Evolutionary conservation across 768 basidiomycete species (phyloP).

Genomic region (Macrolepiota fuliginosa): DNA sequence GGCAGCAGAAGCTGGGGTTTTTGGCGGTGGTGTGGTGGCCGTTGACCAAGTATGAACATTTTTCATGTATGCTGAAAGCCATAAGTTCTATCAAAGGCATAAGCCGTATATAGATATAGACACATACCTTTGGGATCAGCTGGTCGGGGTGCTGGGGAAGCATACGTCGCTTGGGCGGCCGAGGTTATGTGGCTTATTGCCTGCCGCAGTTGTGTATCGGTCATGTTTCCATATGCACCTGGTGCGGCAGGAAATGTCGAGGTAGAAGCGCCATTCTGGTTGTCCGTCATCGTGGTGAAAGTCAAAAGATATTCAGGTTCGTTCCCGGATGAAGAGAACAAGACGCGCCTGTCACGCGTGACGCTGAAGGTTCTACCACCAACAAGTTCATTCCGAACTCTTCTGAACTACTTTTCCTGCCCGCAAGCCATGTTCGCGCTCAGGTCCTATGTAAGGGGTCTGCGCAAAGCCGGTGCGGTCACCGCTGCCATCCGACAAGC

Average conservation of each 20-base stretch:
- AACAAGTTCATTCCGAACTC: too few relatives aligned
- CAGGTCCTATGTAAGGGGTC: too few relatives aligned
- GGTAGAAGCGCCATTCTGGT: constrained; percentile 23
- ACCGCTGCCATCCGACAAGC: too few relatives aligned
- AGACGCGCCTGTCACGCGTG: background rate
- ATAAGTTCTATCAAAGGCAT: constrained; percentile 1
- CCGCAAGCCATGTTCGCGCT: too few relatives aligned
- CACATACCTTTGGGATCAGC: constrained; percentile 34
- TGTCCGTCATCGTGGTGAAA: constrained; percentile 4
- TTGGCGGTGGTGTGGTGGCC: constrained; percentile 52
- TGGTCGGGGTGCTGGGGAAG: constrained; percentile 35
- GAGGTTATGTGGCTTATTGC: constrained; percentile 53
- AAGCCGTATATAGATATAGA: background rate
- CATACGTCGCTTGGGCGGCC: constrained; percentile 37
- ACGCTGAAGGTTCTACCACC: too few relatives aligned
- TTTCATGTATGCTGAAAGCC: constrained; percentile 48
- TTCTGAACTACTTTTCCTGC: too few relatives aligned
- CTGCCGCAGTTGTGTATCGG: constrained; percentile 63
- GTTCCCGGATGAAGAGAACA: background rate
- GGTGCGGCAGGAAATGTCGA: constrained; percentile 15
- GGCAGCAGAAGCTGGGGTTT: constrained; percentile 28
- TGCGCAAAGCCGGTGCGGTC: too few relatives aligned
- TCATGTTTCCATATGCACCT: constrained; percentile 37
- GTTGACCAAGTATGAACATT: constrained; percentile 72
- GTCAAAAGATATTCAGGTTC: background rate